Evolutionary conservation across 2,329 filamentous ascomycete genomes (phyloP).

Genomic region (Ophiostoma angusticollis): DNA sequence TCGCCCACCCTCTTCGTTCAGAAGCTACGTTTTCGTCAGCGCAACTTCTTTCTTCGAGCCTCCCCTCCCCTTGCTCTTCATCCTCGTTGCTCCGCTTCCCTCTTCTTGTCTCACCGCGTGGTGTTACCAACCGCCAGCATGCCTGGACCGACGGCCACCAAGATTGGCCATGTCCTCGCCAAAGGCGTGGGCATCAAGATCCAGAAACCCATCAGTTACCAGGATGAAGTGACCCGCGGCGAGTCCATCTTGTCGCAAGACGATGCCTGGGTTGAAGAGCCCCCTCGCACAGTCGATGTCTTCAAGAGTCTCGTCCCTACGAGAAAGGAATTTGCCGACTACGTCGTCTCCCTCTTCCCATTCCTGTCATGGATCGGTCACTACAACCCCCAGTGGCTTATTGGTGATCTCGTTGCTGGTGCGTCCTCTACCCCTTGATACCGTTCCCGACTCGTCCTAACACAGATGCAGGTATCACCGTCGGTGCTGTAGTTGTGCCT

Average conservation of each 20-base stretch:
- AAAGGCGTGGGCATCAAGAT: constrained; percentile 75
- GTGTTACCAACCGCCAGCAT: constrained; percentile 5
- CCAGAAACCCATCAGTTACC: constrained; percentile 45
- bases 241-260: constrained; percentile 64
- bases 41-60: too few species aligned
- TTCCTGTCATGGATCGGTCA: constrained; percentile 78
- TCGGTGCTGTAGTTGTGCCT: constrained; percentile 67
- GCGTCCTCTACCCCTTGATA: constrained; percentile 19
- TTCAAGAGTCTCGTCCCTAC: constrained; percentile 51
- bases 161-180: constrained; percentile 60
- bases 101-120: neutral
- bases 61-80: too few species aligned
- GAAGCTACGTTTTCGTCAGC: too few species aligned
- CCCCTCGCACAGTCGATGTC: constrained; percentile 65
- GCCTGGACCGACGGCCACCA: constrained; percentile 26
- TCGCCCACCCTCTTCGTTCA: too few species aligned
- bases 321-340: constrained; percentile 39
- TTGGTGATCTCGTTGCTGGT: constrained; percentile 84
- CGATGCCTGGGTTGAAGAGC: constrained; percentile 71
- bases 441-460: constrained; percentile 2
- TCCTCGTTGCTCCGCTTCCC: neutral
- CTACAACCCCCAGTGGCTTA: constrained; percentile 83
- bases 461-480: constrained; percentile 31
- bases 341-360: constrained; percentile 65
- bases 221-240: constrained; percentile 56